Evolutionary conservation across 768 basidiomycete species (phyloP).

Genomic region (Phylloporus sp.): DNA sequence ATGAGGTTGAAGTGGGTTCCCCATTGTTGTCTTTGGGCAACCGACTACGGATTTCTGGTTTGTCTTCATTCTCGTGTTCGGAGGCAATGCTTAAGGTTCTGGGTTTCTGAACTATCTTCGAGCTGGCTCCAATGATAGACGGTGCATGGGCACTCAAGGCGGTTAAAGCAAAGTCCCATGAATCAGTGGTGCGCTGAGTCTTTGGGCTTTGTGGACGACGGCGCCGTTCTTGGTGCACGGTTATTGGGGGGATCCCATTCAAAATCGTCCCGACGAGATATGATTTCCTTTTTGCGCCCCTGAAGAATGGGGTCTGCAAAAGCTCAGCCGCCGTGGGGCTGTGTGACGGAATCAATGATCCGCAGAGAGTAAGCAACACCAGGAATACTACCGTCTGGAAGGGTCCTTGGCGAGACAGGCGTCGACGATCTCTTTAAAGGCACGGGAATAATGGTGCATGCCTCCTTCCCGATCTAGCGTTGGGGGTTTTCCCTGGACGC

Average conservation of each 20-base stretch:
- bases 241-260: conserved; percentile 66
- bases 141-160: conserved; percentile 37
- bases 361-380: not conserved
- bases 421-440: conserved; percentile 80
- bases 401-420: conserved; percentile 85
- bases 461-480: conserved; percentile 70
- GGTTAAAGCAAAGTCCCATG: conserved; percentile 69
- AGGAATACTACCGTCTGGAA: conserved; percentile 48
- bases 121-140: conserved; percentile 4
- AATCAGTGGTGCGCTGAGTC: conserved; percentile 54
- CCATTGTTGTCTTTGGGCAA: conserved; percentile 2
- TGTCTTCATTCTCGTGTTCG: conserved; percentile 2
- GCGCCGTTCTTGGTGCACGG: conserved; percentile 65
- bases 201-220: conserved; percentile 37
- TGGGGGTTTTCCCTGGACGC: conserved; percentile 75
- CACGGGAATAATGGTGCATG: conserved; percentile 67
- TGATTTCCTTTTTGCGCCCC: conserved; percentile 67
- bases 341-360: conserved; percentile 1
- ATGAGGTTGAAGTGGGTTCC: not conserved
- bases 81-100: conserved; percentile 3
- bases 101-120: conserved; percentile 5
- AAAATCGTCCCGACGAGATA: conserved; percentile 77
- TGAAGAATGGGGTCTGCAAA: conserved; percentile 78
- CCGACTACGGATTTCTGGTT: not conserved
- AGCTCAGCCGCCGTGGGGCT: conserved; percentile 77